phyloP scores from a whole-genome alignment of 2,329 filamentous ascomycete species.

The Microthyrium microscopicum region DNA sequence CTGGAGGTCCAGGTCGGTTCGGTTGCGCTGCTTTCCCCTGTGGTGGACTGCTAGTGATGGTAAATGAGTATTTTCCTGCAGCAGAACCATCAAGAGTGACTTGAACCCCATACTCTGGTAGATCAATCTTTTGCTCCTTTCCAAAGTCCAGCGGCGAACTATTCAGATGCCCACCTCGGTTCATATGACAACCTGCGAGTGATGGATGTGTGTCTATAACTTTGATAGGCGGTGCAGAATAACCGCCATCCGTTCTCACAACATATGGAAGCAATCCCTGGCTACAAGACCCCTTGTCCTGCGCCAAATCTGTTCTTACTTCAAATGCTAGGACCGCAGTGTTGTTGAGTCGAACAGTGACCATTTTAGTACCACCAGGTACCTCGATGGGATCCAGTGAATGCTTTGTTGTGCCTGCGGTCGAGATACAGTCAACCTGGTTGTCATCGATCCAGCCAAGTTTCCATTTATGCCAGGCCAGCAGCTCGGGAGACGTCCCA shows the following conservation, averaged over 20 bases:
- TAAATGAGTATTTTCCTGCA: conserved; percentile 1
- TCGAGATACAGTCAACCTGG: conserved; percentile 9
- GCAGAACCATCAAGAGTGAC: not conserved
- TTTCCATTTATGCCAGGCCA: conserved; percentile 12
- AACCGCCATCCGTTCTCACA: conserved; percentile 2
- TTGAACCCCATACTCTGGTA: not conserved
- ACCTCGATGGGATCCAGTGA: conserved; percentile 10
- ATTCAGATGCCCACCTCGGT: conserved; percentile 1
- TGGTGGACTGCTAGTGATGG: too few relatives aligned
- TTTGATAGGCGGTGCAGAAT: not conserved
- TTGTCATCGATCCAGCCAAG: conserved; percentile 10
- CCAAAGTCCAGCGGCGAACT: conserved; percentile 1
- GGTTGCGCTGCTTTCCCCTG: too few relatives aligned
- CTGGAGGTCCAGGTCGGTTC: too few relatives aligned
- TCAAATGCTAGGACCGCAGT: conserved; percentile 9
- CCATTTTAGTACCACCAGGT: conserved; percentile 6
- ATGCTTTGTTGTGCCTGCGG: conserved; percentile 8
- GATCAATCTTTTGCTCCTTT: not conserved
- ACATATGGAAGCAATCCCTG: conserved; percentile 10
- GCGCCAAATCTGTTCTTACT: conserved; percentile 8
- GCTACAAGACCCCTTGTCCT: conserved; percentile 7
- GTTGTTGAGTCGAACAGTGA: conserved; percentile 7
- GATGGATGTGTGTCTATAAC: conserved; percentile 1
- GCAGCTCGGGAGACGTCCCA: conserved; percentile 9
- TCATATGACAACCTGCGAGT: not conserved